Conservation (phyloP, 129 eudicot species). For the Chrysanthemum lavandulifolium region DNA sequence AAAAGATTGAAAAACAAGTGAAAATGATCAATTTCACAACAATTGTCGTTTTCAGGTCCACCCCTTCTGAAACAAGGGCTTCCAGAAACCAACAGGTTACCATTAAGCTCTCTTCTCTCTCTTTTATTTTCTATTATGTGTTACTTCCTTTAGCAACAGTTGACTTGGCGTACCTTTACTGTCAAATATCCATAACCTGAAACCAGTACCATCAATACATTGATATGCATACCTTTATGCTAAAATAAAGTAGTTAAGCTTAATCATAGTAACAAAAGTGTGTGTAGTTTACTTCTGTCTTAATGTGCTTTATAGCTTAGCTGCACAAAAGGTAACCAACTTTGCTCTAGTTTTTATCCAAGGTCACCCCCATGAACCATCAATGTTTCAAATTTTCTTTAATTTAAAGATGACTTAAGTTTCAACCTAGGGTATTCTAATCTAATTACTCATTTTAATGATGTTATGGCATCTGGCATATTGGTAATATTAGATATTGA, state of each 20-base stretch:
- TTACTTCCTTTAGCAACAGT: neutral
- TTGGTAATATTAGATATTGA: too few species aligned
- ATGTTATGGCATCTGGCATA: too few species aligned
- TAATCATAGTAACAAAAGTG: neutral
- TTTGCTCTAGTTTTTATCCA: too few species aligned
- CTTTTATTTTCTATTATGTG: neutral
- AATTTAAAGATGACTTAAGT: too few species aligned
- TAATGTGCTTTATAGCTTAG: neutral
- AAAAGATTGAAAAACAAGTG: too few species aligned
- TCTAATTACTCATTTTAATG: too few species aligned
- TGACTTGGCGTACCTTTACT: neutral
- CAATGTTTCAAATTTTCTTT: too few species aligned
- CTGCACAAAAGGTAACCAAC: too few species aligned
- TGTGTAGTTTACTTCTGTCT: neutral
- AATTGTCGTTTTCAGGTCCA: too few species aligned
- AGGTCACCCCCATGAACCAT: too few species aligned
- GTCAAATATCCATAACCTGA: neutral
- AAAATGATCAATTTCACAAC: too few species aligned
- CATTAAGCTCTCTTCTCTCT: neutral
- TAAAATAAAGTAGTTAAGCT: neutral
- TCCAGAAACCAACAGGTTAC: constrained; percentile 69
- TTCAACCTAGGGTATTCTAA: too few species aligned
- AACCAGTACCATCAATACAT: neutral
- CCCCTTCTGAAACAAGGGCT: constrained; percentile 45
- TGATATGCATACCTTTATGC: neutral